Evolutionary conservation across 2,329 filamentous ascomycete genomes (phyloP).

Genomic region (Immersiporthe knoxdaviesiana): DNA sequence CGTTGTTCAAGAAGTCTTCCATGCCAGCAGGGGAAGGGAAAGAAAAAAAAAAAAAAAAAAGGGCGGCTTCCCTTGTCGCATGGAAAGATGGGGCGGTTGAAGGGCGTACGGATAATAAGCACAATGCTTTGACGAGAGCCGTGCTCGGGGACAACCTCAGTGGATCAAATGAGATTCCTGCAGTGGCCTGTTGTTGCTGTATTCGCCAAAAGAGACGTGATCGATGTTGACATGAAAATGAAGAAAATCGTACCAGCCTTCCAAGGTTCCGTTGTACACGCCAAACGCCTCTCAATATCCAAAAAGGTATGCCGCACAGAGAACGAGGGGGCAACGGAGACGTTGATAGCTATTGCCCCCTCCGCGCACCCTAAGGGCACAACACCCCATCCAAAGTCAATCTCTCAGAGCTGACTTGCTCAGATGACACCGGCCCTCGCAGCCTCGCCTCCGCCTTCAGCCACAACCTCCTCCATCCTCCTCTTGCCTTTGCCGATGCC

Average conservation of each 20-base stretch:
- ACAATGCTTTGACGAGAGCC: background rate
- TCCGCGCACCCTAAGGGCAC: background rate
- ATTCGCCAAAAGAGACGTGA: background rate
- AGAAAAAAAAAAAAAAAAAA: background rate
- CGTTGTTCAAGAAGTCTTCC: background rate
- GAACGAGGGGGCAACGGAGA: background rate
- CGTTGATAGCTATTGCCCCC: background rate
- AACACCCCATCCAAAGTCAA: background rate
- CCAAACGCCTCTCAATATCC: conserved; percentile 5
- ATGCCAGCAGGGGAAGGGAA: no score
- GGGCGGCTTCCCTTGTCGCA: background rate
- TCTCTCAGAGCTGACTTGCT: conserved; percentile 15
- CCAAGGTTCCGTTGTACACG: background rate
- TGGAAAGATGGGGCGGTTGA: background rate
- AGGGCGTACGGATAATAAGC: background rate
- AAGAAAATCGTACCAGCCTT: background rate
- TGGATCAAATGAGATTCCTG: background rate
- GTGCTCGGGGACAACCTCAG: background rate
- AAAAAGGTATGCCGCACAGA: background rate
- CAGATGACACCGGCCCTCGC: conserved; percentile 61
- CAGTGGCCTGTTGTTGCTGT: conserved; percentile 2
- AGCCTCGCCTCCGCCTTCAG: conserved; percentile 62
- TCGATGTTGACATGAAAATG: background rate
- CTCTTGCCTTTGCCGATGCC: conserved; percentile 65
- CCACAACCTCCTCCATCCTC: conserved; percentile 57